Evolutionary conservation across 228 moss, liverwort and hornwort genomes (phyloP), one percentile per base, ranked within the genome.

Genomic region (Sphagnum magellanicum): DNA sequence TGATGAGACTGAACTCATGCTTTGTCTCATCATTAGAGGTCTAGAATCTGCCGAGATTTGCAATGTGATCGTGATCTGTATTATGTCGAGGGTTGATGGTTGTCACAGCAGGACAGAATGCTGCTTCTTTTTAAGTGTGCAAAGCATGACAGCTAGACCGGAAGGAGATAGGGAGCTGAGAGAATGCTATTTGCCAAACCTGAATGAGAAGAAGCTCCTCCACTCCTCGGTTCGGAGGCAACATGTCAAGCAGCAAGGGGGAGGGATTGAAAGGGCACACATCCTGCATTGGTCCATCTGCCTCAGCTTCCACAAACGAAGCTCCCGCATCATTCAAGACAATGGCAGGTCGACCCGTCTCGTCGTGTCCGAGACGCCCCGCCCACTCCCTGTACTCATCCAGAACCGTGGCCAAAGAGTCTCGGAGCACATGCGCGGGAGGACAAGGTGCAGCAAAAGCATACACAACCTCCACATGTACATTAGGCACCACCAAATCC

Each of bases 401-500:
- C 67, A 97, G 53, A 64, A 84, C 84, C 66, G 60, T 68, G 64
- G 66, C 77, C 70, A 97, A 55, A 49, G 80, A 76, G 6, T 73
- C 81, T 69, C 87, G 90, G 76, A 97, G 63, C 61, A 66, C 59
- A 59, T 32, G 51, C 6, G 78, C 48, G 5, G 73, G 64, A 5
- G 76, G 66, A 11, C 68, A 68, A 4, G 82, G 78, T 49, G 76
- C 69, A 73, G 71, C 74, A 59, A 82, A 97, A 6, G 93, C 91
- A 51, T 88, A 97, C 51, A 97, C 73, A 53, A 97, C 77, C 67
- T 97, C 97, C 15, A 97, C 91, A 74, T 97, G 97, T 69, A 97
- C 88, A 67, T 53, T 64, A 46, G 91, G 93, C 62, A 93, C 91
- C 61, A 90, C 90, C 65, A 91, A 74, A 76, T 91, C 97, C 15